Conservation (phyloP, 2,329 filamentous ascomycete genomes). For the Raffaelea deltoideospora region DNA sequence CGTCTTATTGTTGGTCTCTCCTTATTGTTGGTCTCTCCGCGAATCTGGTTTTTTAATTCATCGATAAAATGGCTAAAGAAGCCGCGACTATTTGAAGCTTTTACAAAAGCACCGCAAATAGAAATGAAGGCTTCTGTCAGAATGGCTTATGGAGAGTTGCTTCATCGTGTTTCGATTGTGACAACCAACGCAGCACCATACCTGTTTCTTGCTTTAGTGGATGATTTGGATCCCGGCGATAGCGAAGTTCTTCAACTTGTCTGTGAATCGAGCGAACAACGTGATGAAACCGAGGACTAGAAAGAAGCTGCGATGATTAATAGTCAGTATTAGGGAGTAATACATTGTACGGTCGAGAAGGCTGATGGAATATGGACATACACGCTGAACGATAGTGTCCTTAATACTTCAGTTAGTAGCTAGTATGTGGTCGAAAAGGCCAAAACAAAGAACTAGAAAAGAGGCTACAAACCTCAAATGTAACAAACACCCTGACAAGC, state of each 20-base stretch:
- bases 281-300: slow-evolving; percentile 34
- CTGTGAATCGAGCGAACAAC: slow-evolving; percentile 37
- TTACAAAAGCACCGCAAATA: slow-evolving; percentile 8
- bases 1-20: too few relatives aligned
- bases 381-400: slow-evolving; percentile 8
- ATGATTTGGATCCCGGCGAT: slow-evolving; percentile 35
- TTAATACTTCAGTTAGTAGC: not conserved
- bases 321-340: not conserved
- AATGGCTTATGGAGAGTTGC: too few relatives aligned
- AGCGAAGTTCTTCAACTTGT: slow-evolving; percentile 28
- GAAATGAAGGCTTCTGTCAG: too few relatives aligned
- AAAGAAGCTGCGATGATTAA: slow-evolving; percentile 25
- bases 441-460: not conserved
- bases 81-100: slow-evolving; percentile 16
- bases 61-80: slow-evolving; percentile 34
- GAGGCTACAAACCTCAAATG: slow-evolving; percentile 4
- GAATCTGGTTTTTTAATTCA: slow-evolving; percentile 34
- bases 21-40: too few relatives aligned
- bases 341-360: not conserved
- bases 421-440: not conserved
- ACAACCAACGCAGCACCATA: slow-evolving; percentile 10
- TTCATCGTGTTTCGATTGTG: too few relatives aligned
- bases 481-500: slow-evolving; percentile 5
- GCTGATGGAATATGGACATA: slow-evolving; percentile 1
- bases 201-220: slow-evolving; percentile 37